Percentiles rank a stretch among this genome's conserved stretches.
phyloP scores from a whole-genome alignment of 805 yeast species.

The Jamesozyma spencerorum region DNA sequence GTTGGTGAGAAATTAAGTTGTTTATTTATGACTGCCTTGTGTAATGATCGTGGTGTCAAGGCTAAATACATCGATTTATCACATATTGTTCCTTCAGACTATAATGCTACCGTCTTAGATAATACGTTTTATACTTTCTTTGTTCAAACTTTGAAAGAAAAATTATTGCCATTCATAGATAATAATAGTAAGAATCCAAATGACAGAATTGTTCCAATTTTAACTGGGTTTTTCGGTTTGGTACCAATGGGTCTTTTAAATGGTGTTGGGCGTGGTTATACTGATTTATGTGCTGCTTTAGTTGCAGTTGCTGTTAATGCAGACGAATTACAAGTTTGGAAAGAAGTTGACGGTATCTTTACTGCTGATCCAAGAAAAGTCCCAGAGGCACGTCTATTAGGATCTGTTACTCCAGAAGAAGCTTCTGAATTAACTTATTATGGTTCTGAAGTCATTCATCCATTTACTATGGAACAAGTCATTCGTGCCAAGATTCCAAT shows the following conservation, averaged over 20 bases:
- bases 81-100: slow-evolving; percentile 55
- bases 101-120: slow-evolving; percentile 51
- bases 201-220: slow-evolving; percentile 59
- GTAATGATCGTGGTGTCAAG: slow-evolving; percentile 72
- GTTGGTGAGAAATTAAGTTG: slow-evolving; percentile 92
- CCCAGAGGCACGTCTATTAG: slow-evolving; percentile 72
- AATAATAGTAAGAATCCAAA: slow-evolving; percentile 16
- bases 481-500: slow-evolving; percentile 93
- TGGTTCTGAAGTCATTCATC: slow-evolving; percentile 96
- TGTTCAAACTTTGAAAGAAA: slow-evolving; percentile 43
- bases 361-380: slow-evolving; percentile 98
- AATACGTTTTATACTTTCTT: slow-evolving; percentile 52
- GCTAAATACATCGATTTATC: slow-evolving; percentile 77
- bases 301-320: slow-evolving; percentile 89
- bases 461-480: slow-evolving; percentile 98
- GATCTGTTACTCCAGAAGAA: slow-evolving; percentile 93
- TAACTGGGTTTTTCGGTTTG: slow-evolving; percentile 91
- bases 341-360: slow-evolving; percentile 97
- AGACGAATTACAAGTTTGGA: slow-evolving; percentile 95
- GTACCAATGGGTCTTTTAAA: slow-evolving; percentile 93
- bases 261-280: slow-evolving; percentile 95
- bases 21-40: slow-evolving; percentile 74
- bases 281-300: slow-evolving; percentile 95
- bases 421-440: slow-evolving; percentile 97
- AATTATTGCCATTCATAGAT: slow-evolving; percentile 34